These are phyloP conservation scores for Cyberlindnera veronae DNA, from an alignment of 805 yeast species.

Conservation along the genomic window DNA sequence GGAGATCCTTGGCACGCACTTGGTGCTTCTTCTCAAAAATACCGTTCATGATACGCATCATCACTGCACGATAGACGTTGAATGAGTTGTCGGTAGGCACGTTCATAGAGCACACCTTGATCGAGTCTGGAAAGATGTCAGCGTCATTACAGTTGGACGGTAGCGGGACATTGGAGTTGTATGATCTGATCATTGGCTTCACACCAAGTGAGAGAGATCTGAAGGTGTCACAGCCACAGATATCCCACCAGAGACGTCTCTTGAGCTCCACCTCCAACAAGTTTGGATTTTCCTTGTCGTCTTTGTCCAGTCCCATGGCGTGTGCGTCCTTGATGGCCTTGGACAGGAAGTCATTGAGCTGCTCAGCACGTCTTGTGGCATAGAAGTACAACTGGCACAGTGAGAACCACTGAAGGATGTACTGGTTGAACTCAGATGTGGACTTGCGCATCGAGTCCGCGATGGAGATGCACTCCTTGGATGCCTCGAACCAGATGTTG, in stretches of 20 bases:
- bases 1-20: constrained; percentile 14
- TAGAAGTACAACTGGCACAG: constrained; percentile 28
- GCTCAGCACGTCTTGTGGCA: constrained; percentile 28
- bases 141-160: constrained; percentile 32
- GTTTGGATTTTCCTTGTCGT: constrained; percentile 24
- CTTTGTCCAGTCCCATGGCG: constrained; percentile 26
- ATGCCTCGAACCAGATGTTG: constrained; percentile 28
- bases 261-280: constrained; percentile 29
- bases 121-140: constrained; percentile 26
- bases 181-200: constrained; percentile 24
- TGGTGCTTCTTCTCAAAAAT: constrained; percentile 25
- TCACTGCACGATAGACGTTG: constrained; percentile 26
- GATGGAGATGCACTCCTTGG: constrained; percentile 23
- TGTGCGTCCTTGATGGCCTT: constrained; percentile 25
- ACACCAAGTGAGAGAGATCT: constrained; percentile 25
- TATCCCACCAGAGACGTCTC: constrained; percentile 32
- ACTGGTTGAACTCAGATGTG: constrained; percentile 16
- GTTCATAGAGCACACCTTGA: constrained; percentile 18
- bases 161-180: constrained; percentile 28
- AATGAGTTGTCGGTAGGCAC: constrained; percentile 29
- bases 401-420: constrained; percentile 26
- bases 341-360: constrained; percentile 22
- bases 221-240: constrained; percentile 29
- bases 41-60: constrained; percentile 29
- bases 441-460: constrained; percentile 18